Base-by-base conservation (phyloP, 805 yeast species). In the Jamesozyma hellenica region DNA sequence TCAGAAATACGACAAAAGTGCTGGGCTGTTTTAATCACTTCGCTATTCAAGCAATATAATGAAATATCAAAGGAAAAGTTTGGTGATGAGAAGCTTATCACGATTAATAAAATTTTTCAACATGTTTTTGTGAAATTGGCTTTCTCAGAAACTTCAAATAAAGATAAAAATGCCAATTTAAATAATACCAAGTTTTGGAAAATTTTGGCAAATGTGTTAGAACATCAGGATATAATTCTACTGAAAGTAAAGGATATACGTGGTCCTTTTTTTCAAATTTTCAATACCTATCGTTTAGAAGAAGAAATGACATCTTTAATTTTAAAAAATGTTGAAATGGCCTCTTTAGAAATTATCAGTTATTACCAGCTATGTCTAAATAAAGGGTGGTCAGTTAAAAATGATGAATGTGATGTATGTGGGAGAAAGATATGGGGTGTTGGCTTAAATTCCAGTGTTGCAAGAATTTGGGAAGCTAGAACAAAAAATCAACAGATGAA, bases 341-440 rank as follows among this genome's bases (percentile, higher is more conserved):
- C 77, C 23, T 74, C 80, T 1, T 70, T 64, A 47, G 61, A 61
- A 16, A 68, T 71, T 43, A 60, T 79, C 53, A 53, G 64, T 11
- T 46, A 51, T 2, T 61, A 80, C 10, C 64, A 71, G 11, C 44
- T 49, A 2, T 63, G 66, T 27, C 64, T 71, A 17, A 47, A 66
- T 0, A 57, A 63, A 28, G 96, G 96, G 0, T 81, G 94, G 86
- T 65, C 78, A 0, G 66, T 71, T 2, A 63, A 61, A 21, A 63
- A 64, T 21, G 64, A 68, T 28, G 74, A 70, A 35, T 88, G 96
- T 57, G 81, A 81, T 28, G 73, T 80, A 0, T 88, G 96, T 58
- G 88, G 85, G 1, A 77, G 76, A 45, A 64, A 64, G 16, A 62
- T 87, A 27, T 79, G 87, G 77, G 95, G 96, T 0, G 56, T 73